Base-by-base conservation (phyloP, 2,329 filamentous ascomycete species). In the Aspergillus sp. region DNA sequence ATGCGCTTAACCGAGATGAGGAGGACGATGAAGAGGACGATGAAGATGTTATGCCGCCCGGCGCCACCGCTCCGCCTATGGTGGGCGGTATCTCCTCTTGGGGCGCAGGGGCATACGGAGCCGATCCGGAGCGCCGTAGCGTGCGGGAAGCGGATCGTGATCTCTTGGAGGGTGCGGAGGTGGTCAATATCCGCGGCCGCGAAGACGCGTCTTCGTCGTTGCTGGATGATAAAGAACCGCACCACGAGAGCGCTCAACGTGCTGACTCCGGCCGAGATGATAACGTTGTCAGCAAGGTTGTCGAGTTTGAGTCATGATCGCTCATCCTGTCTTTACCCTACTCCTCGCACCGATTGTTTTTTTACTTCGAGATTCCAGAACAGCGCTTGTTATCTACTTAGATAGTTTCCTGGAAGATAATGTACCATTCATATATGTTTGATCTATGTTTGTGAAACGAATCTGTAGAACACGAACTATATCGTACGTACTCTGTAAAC, bases 1-100 rank as follows among this genome's bases (percentile, higher is more conserved):
- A 92, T 59, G 89, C 88, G 0, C 76, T 87, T 77, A 83, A 44
- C 80, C 88, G 67, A 80, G 83, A 84, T 0, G 84, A 87, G 0
- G 89, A 91, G 1, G 88, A 90, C 0, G 85, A 87, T 1, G 85
- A 86, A 0, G 88, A 89, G 0, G 88, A 90, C 3, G 88, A 89
- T 12, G 85, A 85, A 20, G 83, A 86, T 39, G 34, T 36, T 4
- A n/a, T n/a, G 15, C 59, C 66, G 20, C 66, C 57, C 18, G 63
- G 62, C 43, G 56, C 64, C 5, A 7, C 34, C 13, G 51, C 71
- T 0, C 60, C 68, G 1, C 55, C 64, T 11, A 73, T 72, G 61
- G 67, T 73, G 4, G 71, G 72, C 15, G 69, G 66, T 51, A 71
- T 72, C 54, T 69, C 67, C 55, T 70, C 72, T 66, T 72, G 72